These are phyloP conservation scores for Septoria linicola DNA, from an alignment of 2,329 filamentous ascomycete genomes.

Conservation along the genomic window DNA sequence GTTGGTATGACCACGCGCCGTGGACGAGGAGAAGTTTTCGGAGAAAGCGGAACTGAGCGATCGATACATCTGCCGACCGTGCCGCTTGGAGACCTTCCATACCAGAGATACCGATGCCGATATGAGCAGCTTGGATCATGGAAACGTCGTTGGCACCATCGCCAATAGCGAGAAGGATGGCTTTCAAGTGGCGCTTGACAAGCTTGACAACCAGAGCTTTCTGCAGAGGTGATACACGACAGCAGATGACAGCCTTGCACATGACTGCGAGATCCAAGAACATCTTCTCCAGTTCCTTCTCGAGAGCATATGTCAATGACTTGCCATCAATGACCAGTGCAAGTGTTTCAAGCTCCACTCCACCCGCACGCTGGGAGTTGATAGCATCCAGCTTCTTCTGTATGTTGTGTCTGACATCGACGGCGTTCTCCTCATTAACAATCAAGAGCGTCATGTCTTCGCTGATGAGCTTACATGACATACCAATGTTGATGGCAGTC, in stretches of 20 bases:
- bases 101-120: constrained; percentile 95
- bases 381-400: constrained; percentile 93
- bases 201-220: constrained; percentile 98
- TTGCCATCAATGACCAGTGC: constrained; percentile 96
- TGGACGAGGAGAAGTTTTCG: constrained; percentile 93
- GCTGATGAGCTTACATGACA: constrained; percentile 97
- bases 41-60: constrained; percentile 92
- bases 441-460: constrained; percentile 99
- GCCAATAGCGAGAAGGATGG: constrained; percentile 90
- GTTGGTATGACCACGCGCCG: constrained; percentile 95
- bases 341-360: constrained; percentile 78
- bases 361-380: constrained; percentile 72
- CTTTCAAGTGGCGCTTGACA: constrained; percentile 90
- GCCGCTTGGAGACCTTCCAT: constrained; percentile 96
- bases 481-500: constrained; percentile 98
- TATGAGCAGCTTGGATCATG: constrained; percentile 98
- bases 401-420: constrained; percentile 80
- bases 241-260: constrained; percentile 99
- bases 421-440: constrained; percentile 82
- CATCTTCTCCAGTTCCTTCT: constrained; percentile 87
- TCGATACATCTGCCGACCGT: constrained; percentile 90
- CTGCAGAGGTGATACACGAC: constrained; percentile 91
- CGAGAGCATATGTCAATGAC: constrained; percentile 86
- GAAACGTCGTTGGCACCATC: constrained; percentile 99
- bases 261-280: constrained; percentile 91